Evolutionary conservation across 2,329 filamentous ascomycete species (phyloP), one percentile per base, ranked within the genome.

Genomic region (Trichoderma simmonsii): DNA sequence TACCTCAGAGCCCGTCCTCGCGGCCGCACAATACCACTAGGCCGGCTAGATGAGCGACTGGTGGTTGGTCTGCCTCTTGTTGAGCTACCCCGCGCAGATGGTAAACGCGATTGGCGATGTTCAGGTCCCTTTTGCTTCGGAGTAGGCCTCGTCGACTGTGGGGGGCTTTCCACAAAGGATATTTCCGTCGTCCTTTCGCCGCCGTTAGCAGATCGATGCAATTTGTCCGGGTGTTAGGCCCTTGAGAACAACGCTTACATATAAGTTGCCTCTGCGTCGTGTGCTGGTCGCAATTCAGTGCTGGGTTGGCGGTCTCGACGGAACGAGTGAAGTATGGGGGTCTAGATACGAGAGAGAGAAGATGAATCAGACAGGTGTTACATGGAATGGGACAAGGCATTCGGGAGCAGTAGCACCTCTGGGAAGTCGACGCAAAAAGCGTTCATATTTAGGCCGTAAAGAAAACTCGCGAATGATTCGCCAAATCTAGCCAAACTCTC

Each of bases 361-460:
- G 21, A 12, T 26, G 12, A 11, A 60, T 69, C 34, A 69, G 65
- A 61, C 15, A n/a, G 56, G 54, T 9, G 30, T 39, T 36, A 9
- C 57, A 36, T 62, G 18, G 18, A 62, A 54, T 24, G 18, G 11
- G 30, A 15, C 36, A n/a, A n/a, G n/a, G 21, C 21, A 70, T 57
- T 59, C 24, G 43, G 36, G 61, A 36, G 57, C 66, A 61, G 64
- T 51, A 71, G 34, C 26, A 94, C 94, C 89, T 99, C 96, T 0
- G 94, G 93, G 75, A 98, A 99, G 81, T 99, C 96, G 36, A 98
- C 95, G 81, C 95, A 98, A 80, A 98, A 99, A 1, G 96, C 96
- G 81, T 98, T 98, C 95, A 99, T 98, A 79, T 98, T 98, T 80
- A 99, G 82, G 2, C 96, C 96, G 78, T 98, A 99, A 60, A 99